phyloP scores from a whole-genome alignment of 208 protist genomes.

The Wallacemonas collosoma region DNA sequence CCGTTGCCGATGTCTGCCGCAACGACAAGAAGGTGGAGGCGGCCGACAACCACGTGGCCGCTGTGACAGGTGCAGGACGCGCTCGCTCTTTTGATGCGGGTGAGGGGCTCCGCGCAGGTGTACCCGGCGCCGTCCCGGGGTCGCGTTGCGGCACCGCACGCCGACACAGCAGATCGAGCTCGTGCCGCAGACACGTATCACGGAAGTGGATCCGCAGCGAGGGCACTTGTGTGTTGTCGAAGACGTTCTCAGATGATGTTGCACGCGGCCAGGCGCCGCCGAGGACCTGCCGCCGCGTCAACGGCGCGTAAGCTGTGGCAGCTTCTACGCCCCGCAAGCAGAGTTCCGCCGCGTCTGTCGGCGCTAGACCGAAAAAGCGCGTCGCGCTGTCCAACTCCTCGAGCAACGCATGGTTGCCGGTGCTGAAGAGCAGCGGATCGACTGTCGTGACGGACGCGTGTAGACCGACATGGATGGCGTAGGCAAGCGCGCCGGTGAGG shows the following conservation, averaged over 20 bases:
- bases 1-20: not conserved
- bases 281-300: constrained; percentile 27
- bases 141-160: not conserved
- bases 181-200: constrained; percentile 55
- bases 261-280: constrained; percentile 63
- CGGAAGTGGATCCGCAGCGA: constrained; percentile 70
- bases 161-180: constrained; percentile 61
- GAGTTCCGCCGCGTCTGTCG: constrained; percentile 70
- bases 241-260: constrained; percentile 48
- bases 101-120: too few relatives aligned
- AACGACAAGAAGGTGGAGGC: not conserved
- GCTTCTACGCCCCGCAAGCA: constrained; percentile 49
- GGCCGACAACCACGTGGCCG: not conserved
- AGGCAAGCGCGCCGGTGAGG: constrained; percentile 80
- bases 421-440: constrained; percentile 93
- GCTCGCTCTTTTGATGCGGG: too few relatives aligned
- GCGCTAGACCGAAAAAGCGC: constrained; percentile 46
- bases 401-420: constrained; percentile 58
- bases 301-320: constrained; percentile 23
- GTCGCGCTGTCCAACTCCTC: constrained; percentile 62
- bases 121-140: too few relatives aligned
- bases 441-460: constrained; percentile 96
- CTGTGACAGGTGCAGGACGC: too few relatives aligned
- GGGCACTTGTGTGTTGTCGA: constrained; percentile 62
- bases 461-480: constrained; percentile 92